A percentile compares a stretch with the other conserved stretches of the same genome.
Conservation (phyloP, 2,329 filamentous ascomycete genomes). For the Colletotrichum abscissum region DNA sequence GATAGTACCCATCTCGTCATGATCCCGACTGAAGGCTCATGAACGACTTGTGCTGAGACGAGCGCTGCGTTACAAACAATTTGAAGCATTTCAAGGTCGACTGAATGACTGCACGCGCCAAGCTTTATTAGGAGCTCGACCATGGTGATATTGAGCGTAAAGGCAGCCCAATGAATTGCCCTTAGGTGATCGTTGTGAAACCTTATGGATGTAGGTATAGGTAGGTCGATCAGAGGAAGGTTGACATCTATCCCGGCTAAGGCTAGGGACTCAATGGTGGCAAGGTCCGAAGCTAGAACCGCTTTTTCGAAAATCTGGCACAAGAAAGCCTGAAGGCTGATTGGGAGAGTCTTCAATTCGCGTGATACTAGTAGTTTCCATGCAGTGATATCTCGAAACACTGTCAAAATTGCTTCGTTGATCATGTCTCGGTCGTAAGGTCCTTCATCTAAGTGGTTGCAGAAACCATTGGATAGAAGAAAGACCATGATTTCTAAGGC, state of each 20-base stretch:
- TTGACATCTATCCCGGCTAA: not conserved
- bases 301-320: not conserved
- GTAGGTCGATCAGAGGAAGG: not conserved
- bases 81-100: not conserved
- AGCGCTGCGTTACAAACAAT: rapidly evolving
- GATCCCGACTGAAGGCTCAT: rapidly evolving
- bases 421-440: not conserved
- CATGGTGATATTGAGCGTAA: not conserved
- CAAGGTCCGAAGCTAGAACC: not conserved
- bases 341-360: not conserved
- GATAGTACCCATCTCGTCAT: not conserved
- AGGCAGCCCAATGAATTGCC: not conserved
- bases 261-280: not conserved
- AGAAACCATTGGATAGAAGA: not conserved
- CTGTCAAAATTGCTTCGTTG: not conserved
- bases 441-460: not conserved
- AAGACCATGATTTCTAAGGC: not conserved
- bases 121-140: rapidly evolving
- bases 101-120: rapidly evolving
- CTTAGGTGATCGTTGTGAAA: rapidly evolving
- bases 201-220: too few species aligned
- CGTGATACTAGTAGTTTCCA: not conserved
- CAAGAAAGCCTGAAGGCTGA: not conserved
- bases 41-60: too few species aligned
- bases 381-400: not conserved